Base-by-base conservation (phyloP, 2,329 filamentous ascomycete species). In the Macrophomina pseudophaseolina region DNA sequence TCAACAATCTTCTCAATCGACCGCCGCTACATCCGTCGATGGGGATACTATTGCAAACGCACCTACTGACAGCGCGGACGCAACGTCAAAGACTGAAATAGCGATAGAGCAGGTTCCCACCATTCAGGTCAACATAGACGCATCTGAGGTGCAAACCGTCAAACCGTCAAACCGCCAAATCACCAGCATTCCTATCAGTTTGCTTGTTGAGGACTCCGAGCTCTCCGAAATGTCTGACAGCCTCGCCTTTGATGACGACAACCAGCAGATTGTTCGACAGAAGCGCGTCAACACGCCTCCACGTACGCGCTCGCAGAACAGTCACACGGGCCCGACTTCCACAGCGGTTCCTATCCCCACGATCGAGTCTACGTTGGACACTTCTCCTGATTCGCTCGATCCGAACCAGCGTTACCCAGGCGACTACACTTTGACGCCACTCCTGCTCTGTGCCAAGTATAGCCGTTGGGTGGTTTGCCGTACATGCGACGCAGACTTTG, bases 381-480 rank as follows among this genome's bases (percentile, higher is more conserved):
- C 67, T 4, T 33, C 52, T 11, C 16, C 40, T 11, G 23, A 49
- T 9, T 16, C 66, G 11, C 33, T 48, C 12, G 66, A 74, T 40
- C 71, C 74, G 42, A 77, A 78, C 66, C 66, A 67, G 14, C 74
- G 77, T 38, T 75, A 73, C 53, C 77, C 83, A 67, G 75, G 84
- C 72, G 78, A 86, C 78, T 98, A 98, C 79, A 90, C 92, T 35
- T 87, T 94, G 23, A 97, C 93, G 0, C 85, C 88, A 0, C 83
- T 90, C 12, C 84, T 97, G 0, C 87, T 97, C 0, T 88, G 89
- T 0, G 90, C 93, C 69, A 88, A 90, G 81, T 83, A 93, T 83
- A 83, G 93, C 84, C 74, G 87, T 66, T 98, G 94, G 94, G 91
- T 97, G 52, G 88, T 93, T 69, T 99, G 95, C 80, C 91, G 88